phyloP scores from a whole-genome alignment of 2,329 filamentous ascomycete species.

The Aspergillus chevalieri region DNA sequence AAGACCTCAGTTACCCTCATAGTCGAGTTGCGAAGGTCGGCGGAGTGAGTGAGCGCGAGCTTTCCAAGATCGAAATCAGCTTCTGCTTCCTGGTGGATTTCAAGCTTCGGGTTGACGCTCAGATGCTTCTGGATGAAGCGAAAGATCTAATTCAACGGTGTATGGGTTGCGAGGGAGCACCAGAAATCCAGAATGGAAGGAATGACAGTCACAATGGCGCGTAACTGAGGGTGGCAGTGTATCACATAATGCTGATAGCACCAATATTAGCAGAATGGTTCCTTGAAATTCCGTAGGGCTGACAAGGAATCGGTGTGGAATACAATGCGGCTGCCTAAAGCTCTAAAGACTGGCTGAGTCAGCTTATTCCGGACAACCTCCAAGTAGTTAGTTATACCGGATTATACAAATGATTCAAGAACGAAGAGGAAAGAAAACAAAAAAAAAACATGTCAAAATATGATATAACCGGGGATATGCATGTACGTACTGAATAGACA shows the following conservation, averaged over 20 bases:
- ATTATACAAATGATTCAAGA: neutral
- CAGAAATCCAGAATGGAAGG: neutral
- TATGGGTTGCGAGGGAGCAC: neutral
- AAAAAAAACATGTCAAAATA: neutral
- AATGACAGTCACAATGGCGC: neutral
- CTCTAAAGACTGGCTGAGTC: neutral
- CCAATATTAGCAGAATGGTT: no score
- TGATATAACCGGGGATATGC: neutral
- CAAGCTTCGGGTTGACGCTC: constrained; percentile 61
- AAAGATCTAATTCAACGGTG: constrained; percentile 23
- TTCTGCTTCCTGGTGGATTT: constrained; percentile 85
- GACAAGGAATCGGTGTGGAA: no score
- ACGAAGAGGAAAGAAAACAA: neutral
- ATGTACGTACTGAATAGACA: neutral
- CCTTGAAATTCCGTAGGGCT: no score
- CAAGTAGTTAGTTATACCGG: neutral
- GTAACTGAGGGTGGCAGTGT: neutral
- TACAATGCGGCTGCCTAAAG: constrained; percentile 8
- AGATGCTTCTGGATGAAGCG: constrained; percentile 50
- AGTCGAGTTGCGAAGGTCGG: constrained; percentile 78
- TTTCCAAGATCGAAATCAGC: constrained; percentile 80
- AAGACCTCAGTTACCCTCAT: constrained; percentile 85
- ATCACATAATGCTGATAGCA: neutral
- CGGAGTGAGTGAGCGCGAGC: constrained; percentile 73
- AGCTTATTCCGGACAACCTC: neutral